Percentiles rank a stretch among this genome's conserved stretches.
Evolutionary conservation across 306 rosid species (phyloP).

Genomic region (Erythrophleum fordii): DNA sequence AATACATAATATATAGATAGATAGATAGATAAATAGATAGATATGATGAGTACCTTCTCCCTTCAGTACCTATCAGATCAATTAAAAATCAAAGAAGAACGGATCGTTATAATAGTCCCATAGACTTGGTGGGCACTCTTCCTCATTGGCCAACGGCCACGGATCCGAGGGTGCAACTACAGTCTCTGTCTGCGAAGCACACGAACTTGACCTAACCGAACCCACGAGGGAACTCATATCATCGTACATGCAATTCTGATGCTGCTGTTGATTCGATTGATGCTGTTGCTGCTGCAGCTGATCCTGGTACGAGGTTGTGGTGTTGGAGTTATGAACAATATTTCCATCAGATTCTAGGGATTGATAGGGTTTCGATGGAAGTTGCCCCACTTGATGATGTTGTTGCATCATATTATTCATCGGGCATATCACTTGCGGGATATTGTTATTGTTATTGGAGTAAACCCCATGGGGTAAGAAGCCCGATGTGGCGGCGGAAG

Average conservation of each 20-base stretch:
- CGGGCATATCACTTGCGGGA: slow-evolving; percentile 35
- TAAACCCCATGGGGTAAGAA: slow-evolving; percentile 44
- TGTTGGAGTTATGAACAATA: background rate
- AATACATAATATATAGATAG: too few species aligned
- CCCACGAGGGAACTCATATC: slow-evolving; percentile 44
- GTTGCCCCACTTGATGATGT: slow-evolving; percentile 35
- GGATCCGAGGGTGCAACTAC: slow-evolving; percentile 45
- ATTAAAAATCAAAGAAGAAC: slow-evolving; percentile 62
- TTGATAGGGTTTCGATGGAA: slow-evolving; percentile 9
- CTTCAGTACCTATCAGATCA: background rate
- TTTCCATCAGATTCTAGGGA: slow-evolving; percentile 1
- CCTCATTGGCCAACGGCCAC: slow-evolving; percentile 70
- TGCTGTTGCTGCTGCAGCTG: slow-evolving; percentile 24
- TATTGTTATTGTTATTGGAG: background rate
- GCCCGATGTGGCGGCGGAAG: slow-evolving; percentile 40
- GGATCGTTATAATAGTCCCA: slow-evolving; percentile 93
- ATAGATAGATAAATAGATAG: too few species aligned
- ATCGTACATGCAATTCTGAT: slow-evolving; percentile 28
- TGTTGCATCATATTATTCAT: slow-evolving; percentile 23
- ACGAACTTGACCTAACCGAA: slow-evolving; percentile 39
- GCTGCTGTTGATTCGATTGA: background rate
- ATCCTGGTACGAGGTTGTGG: slow-evolving; percentile 42
- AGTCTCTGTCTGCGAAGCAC: slow-evolving; percentile 39
- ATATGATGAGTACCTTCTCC: background rate
- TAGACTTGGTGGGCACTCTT: slow-evolving; percentile 51